phyloP scores from a whole-genome alignment of 495 filamentous ascomycete species.

The Amphirosellinia nigrospora region DNA sequence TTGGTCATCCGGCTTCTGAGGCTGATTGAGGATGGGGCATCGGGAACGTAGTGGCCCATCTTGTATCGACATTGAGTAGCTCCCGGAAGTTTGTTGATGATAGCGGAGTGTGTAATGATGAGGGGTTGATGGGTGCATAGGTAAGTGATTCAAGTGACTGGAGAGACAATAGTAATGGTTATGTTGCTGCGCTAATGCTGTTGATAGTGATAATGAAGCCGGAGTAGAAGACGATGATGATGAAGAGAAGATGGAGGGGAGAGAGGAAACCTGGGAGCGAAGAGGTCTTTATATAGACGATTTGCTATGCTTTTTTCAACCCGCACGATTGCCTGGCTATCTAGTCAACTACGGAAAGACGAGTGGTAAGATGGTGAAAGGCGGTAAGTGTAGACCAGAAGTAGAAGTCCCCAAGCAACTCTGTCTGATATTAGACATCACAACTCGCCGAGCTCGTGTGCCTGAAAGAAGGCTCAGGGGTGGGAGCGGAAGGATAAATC shows the following conservation, averaged over 20 bases:
- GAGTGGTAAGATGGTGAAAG: neutral
- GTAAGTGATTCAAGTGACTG: neutral
- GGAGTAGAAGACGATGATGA: neutral
- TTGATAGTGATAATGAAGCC: neutral
- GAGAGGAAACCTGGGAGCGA: neutral
- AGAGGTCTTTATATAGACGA: neutral
- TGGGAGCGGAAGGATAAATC: neutral
- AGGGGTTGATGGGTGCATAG: no score
- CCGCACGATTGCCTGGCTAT: neutral
- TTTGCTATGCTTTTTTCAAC: neutral
- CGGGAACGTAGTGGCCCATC: neutral
- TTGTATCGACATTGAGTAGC: neutral
- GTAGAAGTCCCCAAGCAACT: neutral
- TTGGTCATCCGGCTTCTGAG: neutral
- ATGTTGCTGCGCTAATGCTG: neutral
- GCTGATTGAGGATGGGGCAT: neutral
- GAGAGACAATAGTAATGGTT: no score
- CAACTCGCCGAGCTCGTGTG: neutral
- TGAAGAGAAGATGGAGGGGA: neutral
- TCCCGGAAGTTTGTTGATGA: no score
- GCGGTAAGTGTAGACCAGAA: neutral
- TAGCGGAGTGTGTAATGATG: no score
- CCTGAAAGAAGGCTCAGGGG: neutral
- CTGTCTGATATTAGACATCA: neutral
- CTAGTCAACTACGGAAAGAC: neutral